phyloP scores from a whole-genome alignment of 148 eudicot species.

The Hydrangea macrophylla region DNA sequence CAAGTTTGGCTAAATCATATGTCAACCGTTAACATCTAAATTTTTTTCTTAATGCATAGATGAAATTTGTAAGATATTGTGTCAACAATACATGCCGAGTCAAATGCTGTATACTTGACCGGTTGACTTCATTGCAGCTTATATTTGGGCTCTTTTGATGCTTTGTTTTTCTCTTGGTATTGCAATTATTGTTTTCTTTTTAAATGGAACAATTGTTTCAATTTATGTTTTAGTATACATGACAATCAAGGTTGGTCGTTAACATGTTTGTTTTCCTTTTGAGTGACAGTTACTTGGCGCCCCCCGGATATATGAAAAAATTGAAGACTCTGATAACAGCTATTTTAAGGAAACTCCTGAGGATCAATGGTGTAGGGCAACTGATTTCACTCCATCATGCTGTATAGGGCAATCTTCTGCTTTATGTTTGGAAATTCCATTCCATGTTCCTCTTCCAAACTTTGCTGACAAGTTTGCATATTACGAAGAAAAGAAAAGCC shows the following conservation, averaged over 20 bases:
- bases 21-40: too few species aligned
- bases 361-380: conserved; percentile 76
- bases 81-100: too few species aligned
- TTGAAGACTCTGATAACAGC: conserved; percentile 22
- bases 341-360: conserved; percentile 47
- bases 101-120: too few species aligned
- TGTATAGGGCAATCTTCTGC: conserved; percentile 73
- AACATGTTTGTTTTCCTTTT: neutral
- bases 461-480: conserved; percentile 48
- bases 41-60: too few species aligned
- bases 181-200: too few species aligned
- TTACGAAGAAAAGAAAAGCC: conserved; percentile 39
- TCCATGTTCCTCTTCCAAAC: conserved; percentile 33
- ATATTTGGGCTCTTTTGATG: too few species aligned
- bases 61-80: too few species aligned
- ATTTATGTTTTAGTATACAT: neutral
- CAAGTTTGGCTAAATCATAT: too few species aligned
- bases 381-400: conserved; percentile 60
- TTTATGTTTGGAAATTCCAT: conserved; percentile 64
- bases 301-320: conserved; percentile 61
- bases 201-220: neutral
- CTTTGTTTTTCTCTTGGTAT: neutral
- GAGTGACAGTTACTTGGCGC: conserved; percentile 52
- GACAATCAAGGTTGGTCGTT: neutral
- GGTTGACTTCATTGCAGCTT: too few species aligned